A percentile compares a stretch with the other conserved stretches of the same genome.
Evolutionary conservation across 2,329 filamentous ascomycete species (phyloP).

Genomic region (Apiospora phragmitis): DNA sequence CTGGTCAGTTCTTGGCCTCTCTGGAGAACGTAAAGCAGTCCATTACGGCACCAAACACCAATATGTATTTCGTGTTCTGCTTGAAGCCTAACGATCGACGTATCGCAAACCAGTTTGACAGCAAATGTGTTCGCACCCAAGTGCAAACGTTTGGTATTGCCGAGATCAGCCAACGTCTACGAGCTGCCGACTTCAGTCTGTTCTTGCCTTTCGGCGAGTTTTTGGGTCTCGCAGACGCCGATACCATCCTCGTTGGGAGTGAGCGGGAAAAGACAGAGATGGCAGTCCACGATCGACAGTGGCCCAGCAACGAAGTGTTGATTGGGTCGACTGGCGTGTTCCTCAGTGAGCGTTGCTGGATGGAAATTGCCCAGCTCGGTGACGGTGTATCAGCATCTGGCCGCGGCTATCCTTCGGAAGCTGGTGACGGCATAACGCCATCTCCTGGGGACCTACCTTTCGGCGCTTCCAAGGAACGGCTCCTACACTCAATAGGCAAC

Average conservation of each 20-base stretch:
- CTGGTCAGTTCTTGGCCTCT: conserved; percentile 86
- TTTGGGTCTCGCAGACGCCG: conserved; percentile 80
- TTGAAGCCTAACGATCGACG: conserved; percentile 95
- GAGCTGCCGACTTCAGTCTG: conserved; percentile 91
- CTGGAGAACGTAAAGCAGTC: conserved; percentile 90
- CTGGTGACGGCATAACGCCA: conserved; percentile 61
- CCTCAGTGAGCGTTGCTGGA: conserved; percentile 93
- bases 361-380: conserved; percentile 77
- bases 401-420: conserved; percentile 57
- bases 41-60: conserved; percentile 77
- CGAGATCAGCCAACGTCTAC: conserved; percentile 90
- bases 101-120: conserved; percentile 98
- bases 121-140: conserved; percentile 94
- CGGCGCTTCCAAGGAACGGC: conserved; percentile 62
- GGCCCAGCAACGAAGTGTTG: conserved; percentile 88
- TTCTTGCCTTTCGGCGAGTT: conserved; percentile 97
- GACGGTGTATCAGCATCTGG: conserved; percentile 59
- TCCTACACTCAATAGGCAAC: conserved; percentile 49
- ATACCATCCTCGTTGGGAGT: conserved; percentile 84
- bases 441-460: conserved; percentile 58
- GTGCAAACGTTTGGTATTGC: conserved; percentile 95
- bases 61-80: conserved; percentile 95
- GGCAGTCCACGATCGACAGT: conserved; percentile 88
- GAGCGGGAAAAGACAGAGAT: conserved; percentile 90
- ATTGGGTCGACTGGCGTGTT: conserved; percentile 93